Conservation (phyloP, 2,329 filamentous ascomycete genomes). For the Hypoxylon sp. region DNA sequence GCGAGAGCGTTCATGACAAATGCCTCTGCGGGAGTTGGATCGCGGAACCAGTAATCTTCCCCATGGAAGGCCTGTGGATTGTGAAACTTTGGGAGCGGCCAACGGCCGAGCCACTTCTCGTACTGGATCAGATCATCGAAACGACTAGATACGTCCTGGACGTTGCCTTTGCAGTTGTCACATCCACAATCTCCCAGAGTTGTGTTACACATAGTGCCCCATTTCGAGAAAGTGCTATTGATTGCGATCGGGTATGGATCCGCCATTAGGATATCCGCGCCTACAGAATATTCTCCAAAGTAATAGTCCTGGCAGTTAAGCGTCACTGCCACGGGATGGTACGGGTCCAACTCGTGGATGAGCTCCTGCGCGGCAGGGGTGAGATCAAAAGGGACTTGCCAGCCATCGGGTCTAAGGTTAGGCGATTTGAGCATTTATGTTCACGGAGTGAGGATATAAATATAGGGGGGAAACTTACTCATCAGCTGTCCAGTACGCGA, state of each 20-base stretch:
- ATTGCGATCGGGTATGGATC: slow-evolving; percentile 73
- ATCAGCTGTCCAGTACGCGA: slow-evolving; percentile 63
- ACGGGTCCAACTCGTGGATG: slow-evolving; percentile 69
- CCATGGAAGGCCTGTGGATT: slow-evolving; percentile 65
- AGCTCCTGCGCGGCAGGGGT: slow-evolving; percentile 54
- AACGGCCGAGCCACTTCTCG: slow-evolving; percentile 60
- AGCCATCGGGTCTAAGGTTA: slow-evolving; percentile 65
- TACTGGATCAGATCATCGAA: slow-evolving; percentile 59
- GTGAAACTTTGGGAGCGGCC: slow-evolving; percentile 60
- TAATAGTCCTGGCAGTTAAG: slow-evolving; percentile 75
- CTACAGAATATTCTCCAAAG: slow-evolving; percentile 67
- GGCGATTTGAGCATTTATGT: neutral
- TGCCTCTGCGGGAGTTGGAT: slow-evolving; percentile 61
- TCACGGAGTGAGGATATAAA: neutral
- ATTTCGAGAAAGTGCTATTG: slow-evolving; percentile 68
- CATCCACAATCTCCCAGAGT: slow-evolving; percentile 76
- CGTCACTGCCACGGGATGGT: slow-evolving; percentile 71
- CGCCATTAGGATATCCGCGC: slow-evolving; percentile 71
- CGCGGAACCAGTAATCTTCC: slow-evolving; percentile 64
- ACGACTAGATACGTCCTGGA: slow-evolving; percentile 65
- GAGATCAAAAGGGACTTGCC: slow-evolving; percentile 67
- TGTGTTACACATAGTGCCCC: slow-evolving; percentile 69
- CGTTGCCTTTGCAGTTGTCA: slow-evolving; percentile 68
- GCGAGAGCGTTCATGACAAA: slow-evolving; percentile 62
- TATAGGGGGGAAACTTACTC: slow-evolving; percentile 54